Base-by-base conservation (phyloP, 129 eudicot genomes). In the Escallonia herrerae region DNA sequence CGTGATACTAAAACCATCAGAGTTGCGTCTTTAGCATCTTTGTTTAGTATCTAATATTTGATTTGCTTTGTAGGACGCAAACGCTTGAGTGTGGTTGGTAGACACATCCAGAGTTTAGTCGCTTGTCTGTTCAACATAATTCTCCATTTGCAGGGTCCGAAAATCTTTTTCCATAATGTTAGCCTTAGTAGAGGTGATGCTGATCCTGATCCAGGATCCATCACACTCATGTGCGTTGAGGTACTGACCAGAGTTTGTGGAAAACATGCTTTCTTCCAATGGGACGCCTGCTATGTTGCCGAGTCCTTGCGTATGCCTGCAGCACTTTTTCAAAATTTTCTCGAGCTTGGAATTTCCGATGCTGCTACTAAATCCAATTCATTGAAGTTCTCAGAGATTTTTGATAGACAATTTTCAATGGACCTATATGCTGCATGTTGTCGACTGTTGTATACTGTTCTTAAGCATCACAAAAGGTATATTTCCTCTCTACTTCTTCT, bases 391-490 rank as follows among this genome's bases (percentile, higher is more conserved):
- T 39, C 52, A 47, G 72, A 52, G 41, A 47, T 15, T 43, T 22
- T 93, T 13, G 96, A 85, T 80, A 55, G 68, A 55, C 74, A 74
- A 6, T 83, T 75, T 70, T 75, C 85, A 8, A 45, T 83, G 44
- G 86, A 86, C 47, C 69, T 93, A 40, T 93, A 85, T 78, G 89
- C 84, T 55, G 95, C 87, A 3, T 83, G 96, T 78, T 93, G 98
- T 77, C 81, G 89, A 50, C 76, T 93, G 70, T 67, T 93, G 49
- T 74, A 83, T 63, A 83, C 89, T 63, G 83, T 87, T 68, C 79
- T 93, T 60, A 86, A 88, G 83, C 95, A 93, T 78, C 89, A 79
- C 62, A 81, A 74, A 72, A 85, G 95, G 98, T 85, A 66, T 33
- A 55, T 12, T 67, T 12, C 49, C 51, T 58, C 22, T 57, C 51